Evolutionary conservation across 306 rosid species (phyloP).

Genomic region (Prunus mume): DNA sequence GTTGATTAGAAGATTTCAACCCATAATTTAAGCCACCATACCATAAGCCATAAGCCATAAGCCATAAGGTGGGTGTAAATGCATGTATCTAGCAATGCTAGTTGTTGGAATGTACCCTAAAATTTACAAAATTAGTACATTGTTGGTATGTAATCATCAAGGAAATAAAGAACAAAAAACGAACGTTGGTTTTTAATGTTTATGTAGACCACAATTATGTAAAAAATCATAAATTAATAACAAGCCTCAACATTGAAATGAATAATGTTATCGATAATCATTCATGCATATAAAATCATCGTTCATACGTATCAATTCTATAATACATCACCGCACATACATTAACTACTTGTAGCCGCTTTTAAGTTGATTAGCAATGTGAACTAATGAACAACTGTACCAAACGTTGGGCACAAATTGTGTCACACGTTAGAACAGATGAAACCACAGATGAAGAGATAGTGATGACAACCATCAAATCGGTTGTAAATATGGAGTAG

Average conservation of each 20-base stretch:
- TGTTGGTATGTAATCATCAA: too few relatives aligned
- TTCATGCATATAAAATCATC: too few relatives aligned
- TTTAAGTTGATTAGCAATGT: too few relatives aligned
- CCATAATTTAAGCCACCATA: background rate
- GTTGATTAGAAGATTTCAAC: background rate
- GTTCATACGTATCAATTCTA: too few relatives aligned
- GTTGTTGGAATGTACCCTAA: background rate
- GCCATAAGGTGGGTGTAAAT: constrained; percentile 6
- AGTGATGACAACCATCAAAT: background rate
- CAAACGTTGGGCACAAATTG: background rate
- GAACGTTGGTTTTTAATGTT: too few relatives aligned
- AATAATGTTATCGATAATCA: too few relatives aligned
- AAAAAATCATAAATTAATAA: too few relatives aligned
- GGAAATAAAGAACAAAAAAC: too few relatives aligned
- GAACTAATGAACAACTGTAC: background rate
- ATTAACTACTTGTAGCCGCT: too few relatives aligned
- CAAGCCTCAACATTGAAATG: rapidly evolving
- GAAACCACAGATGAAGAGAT: background rate
- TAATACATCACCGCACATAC: too few relatives aligned
- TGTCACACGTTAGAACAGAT: background rate
- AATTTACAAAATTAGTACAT: background rate
- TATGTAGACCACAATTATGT: too few relatives aligned
- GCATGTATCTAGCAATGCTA: background rate
- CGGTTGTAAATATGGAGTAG: background rate
- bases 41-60: background rate